A percentile compares a stretch with the other conserved stretches of the same genome.
These are phyloP conservation scores for Malassezia sympodialis DNA, from an alignment of 1,284 basidiomycete genomes.

Conservation along the genomic window DNA sequence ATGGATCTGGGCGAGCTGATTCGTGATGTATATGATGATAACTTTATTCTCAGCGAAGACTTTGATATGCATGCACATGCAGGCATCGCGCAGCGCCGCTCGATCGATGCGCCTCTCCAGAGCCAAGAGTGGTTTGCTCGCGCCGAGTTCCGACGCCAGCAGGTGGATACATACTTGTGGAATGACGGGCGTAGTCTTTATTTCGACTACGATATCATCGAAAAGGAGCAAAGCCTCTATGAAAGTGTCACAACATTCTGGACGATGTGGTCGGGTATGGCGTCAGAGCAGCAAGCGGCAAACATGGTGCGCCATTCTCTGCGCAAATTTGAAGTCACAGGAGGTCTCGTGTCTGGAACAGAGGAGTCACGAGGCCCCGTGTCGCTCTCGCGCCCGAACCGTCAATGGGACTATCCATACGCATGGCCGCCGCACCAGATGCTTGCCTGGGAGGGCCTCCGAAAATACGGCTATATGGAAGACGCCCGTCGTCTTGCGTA, in stretches of 20 bases:
- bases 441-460: constrained; percentile 91
- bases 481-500: constrained; percentile 88
- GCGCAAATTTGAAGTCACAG: constrained; percentile 88
- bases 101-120: constrained; percentile 51
- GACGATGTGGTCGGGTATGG: constrained; percentile 94
- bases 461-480: constrained; percentile 87
- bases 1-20: constrained; percentile 57
- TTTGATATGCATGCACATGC: constrained; percentile 52
- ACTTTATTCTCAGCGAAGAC: constrained; percentile 79
- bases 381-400: constrained; percentile 88
- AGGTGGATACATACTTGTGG: constrained; percentile 91
- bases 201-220: constrained; percentile 89
- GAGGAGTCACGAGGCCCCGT: constrained; percentile 92
- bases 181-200: constrained; percentile 88
- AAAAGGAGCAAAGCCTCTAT: constrained; percentile 80
- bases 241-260: constrained; percentile 92
- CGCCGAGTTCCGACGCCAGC: constrained; percentile 50
- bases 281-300: constrained; percentile 84
- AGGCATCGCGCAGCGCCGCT: constrained; percentile 45
- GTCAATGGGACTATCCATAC: constrained; percentile 69
- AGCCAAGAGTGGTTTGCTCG: constrained; percentile 43
- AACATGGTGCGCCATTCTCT: constrained; percentile 76
- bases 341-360: constrained; percentile 90
- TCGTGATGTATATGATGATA: constrained; percentile 82
- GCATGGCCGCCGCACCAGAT: constrained; percentile 64